Base-by-base conservation (phyloP, 2,329 filamentous ascomycete species). In the Didymella glomerata region DNA sequence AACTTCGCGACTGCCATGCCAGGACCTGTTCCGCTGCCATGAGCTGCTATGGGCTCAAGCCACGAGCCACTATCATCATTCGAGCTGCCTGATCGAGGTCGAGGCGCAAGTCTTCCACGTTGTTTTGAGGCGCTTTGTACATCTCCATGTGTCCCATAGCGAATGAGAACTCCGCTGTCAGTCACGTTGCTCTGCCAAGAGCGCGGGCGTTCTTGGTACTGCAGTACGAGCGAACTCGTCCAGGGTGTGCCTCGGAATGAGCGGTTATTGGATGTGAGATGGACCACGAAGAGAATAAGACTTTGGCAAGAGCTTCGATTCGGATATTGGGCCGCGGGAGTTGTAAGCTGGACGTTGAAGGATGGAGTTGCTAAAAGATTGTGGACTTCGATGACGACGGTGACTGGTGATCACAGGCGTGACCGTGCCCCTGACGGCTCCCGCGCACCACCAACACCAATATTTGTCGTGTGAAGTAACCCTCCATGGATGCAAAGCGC, bases 61-160 rank as follows among this genome's bases (percentile, higher is more conserved):
- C 52, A 65, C 48, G 52, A 65, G 60, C 65, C 61, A 61, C 64
- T 57, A 62, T 40, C 66, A 67, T 67, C 60, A 68, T 65, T 27
- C 40, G 66, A 74, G 64, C 69, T 74, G 66, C 70, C 71, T 66
- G 25, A 64, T 69, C 57, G 48, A 61, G 68, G 25, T 50, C 55
- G 48, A 60, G 38, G 57, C 47, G 58, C 60, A 66, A 59, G 53
- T 59, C 64, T 49, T 54, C 45, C 42, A 53, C 57, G 44, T 63
- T 46, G 42, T 25, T 59, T 38, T 52, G 57, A 57, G 36, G 54
- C 24, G 55, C 34, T 52, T 45, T 27, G 41, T 56, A 53, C 30
- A 54, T 63, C 27, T 45, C 47, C 65, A 66, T 68, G 66, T 36
- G 6, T 16, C 14, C 32, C 32, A 36, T 9, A 36, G 32, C 32